These are phyloP conservation scores for Chlamydomonas sphaeroides DNA, from an alignment of 139 green algal genomes.

Conservation along the genomic window DNA sequence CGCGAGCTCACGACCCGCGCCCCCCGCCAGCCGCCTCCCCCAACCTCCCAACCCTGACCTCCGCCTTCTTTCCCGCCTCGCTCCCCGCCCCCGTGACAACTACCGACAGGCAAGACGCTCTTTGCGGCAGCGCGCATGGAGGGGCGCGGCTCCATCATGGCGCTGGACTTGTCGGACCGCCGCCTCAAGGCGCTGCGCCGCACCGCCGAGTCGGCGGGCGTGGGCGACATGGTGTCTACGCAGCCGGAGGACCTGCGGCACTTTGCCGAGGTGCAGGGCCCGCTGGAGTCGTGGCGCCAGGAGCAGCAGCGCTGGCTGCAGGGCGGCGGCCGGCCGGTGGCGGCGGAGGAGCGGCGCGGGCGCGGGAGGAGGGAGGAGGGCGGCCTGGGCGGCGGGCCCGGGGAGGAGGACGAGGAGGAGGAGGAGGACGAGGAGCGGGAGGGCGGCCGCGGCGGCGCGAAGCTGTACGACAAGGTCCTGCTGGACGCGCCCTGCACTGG, in stretches of 20 bases:
- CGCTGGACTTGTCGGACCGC: constrained; percentile 56
- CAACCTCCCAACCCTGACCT: too few species aligned
- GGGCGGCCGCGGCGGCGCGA: neutral
- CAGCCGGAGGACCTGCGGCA: constrained; percentile 48
- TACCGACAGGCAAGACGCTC: constrained; percentile 77
- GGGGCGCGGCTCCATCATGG: constrained; percentile 53
- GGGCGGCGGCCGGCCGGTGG: neutral
- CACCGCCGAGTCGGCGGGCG: constrained; percentile 41
- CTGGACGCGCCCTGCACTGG: constrained; percentile 92
- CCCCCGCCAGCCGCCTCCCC: too few species aligned
- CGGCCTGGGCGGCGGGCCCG: too few species aligned
- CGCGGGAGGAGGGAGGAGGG: neutral
- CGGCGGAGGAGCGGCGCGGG: neutral
- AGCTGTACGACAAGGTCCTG: constrained; percentile 84
- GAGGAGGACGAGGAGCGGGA: too few species aligned
- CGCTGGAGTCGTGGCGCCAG: too few species aligned
- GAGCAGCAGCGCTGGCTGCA: too few species aligned
- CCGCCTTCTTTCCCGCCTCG: too few species aligned
- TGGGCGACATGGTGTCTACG: constrained; percentile 22
- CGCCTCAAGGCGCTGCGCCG: constrained; percentile 51
- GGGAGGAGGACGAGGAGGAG: neutral
- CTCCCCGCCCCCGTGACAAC: too few species aligned
- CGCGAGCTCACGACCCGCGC: too few species aligned
- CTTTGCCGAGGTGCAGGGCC: constrained; percentile 28
- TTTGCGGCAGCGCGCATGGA: constrained; percentile 70